Percentiles rank a stretch among this genome's conserved stretches.
Evolutionary conservation across 257 asterid genomes (phyloP).

Genomic region (Coffea canephora): DNA sequence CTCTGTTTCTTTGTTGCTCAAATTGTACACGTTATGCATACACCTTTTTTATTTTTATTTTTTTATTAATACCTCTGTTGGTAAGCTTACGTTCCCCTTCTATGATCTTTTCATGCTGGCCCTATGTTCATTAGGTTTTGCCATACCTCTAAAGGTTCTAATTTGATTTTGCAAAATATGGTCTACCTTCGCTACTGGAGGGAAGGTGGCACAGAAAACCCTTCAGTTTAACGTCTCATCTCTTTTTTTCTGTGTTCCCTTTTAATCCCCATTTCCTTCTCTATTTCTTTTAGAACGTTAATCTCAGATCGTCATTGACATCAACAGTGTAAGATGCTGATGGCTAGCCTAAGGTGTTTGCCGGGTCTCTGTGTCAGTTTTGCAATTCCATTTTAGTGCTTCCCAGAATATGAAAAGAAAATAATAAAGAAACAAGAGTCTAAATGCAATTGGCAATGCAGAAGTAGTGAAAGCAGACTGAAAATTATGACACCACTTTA

Average conservation of each 20-base stretch:
- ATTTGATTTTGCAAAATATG: too few species aligned
- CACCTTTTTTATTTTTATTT: too few species aligned
- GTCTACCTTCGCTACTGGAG: neutral
- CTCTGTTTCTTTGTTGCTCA: neutral
- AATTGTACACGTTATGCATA: neutral
- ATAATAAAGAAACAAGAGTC: too few species aligned
- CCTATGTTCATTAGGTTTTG: too few species aligned
- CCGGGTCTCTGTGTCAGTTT: neutral
- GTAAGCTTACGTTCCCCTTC: neutral
- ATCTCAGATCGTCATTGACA: neutral
- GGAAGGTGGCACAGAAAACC: neutral
- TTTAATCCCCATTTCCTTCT: neutral
- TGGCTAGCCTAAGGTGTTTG: neutral
- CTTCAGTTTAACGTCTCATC: neutral
- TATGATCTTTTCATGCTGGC: neutral
- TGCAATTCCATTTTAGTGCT: too few species aligned
- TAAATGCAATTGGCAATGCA: neutral
- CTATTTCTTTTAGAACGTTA: neutral
- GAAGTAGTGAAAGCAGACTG: too few species aligned
- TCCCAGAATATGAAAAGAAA: too few species aligned
- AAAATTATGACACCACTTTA: too few species aligned
- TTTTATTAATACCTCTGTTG: neutral
- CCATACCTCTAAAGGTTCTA: neutral
- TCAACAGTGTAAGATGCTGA: neutral
- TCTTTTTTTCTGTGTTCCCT: neutral